These are phyloP conservation scores for Ustilago trichophora DNA, from an alignment of 1,284 basidiomycete species.

Conservation along the genomic window DNA sequence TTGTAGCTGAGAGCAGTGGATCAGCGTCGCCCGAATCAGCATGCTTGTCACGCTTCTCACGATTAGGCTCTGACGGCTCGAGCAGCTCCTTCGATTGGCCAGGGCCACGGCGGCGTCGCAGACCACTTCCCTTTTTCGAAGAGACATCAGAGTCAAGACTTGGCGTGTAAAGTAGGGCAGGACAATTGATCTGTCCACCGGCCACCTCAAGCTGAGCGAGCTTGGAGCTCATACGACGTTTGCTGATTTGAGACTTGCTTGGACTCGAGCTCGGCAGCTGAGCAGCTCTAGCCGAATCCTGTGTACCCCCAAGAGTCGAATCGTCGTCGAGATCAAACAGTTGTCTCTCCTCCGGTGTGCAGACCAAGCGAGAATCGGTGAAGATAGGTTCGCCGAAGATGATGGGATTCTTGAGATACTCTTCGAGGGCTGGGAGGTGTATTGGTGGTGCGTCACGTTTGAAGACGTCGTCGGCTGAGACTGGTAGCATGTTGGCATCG, in stretches of 20 bases:
- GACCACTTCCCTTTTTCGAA: background rate
- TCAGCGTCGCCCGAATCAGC: slow-evolving; percentile 2
- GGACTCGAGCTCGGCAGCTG: background rate
- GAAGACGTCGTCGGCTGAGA: slow-evolving; percentile 61
- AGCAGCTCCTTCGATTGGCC: slow-evolving; percentile 1
- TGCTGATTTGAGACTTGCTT: slow-evolving; percentile 1
- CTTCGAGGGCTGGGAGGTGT: slow-evolving; percentile 65
- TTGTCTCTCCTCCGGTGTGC: slow-evolving; percentile 41
- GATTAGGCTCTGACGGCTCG: background rate
- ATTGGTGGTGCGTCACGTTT: slow-evolving; percentile 55
- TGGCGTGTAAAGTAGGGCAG: slow-evolving; percentile 20
- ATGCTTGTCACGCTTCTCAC: background rate
- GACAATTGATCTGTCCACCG: slow-evolving; percentile 36
- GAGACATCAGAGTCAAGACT: slow-evolving; percentile 3
- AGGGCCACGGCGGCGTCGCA: slow-evolving; percentile 11
- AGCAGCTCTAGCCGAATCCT: background rate
- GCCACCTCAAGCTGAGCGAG: slow-evolving; percentile 29
- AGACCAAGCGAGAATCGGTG: slow-evolving; percentile 21
- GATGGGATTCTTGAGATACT: slow-evolving; percentile 43
- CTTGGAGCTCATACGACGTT: slow-evolving; percentile 11
- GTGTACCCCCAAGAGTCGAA: background rate
- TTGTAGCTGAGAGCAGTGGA: slow-evolving; percentile 7
- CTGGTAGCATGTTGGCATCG: slow-evolving; percentile 19
- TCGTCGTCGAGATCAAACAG: slow-evolving; percentile 42
- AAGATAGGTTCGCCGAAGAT: slow-evolving; percentile 50